phyloP scores from a whole-genome alignment of 1,284 basidiomycete genomes.

The Vanrija pseudolonga region DNA sequence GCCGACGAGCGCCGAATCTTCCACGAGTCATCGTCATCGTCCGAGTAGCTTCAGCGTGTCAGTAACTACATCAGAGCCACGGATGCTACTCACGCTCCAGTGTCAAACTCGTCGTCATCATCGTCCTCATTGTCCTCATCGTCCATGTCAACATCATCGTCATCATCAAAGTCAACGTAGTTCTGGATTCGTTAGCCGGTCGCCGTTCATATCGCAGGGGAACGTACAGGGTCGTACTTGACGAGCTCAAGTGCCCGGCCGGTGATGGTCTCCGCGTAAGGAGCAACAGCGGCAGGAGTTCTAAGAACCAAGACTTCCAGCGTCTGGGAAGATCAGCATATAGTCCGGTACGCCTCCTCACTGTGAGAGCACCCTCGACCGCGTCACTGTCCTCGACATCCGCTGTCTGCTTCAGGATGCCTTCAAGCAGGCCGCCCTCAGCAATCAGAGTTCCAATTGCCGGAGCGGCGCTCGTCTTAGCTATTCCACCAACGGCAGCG shows the following conservation, averaged over 20 bases:
- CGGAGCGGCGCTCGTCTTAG: slow-evolving; percentile 28
- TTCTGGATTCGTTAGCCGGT: slow-evolving; percentile 57
- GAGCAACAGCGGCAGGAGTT: slow-evolving; percentile 74
- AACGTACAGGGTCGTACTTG: slow-evolving; percentile 81
- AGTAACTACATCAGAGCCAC: neutral
- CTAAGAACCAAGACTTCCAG: slow-evolving; percentile 77
- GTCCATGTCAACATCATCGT: slow-evolving; percentile 58
- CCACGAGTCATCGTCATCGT: slow-evolving; percentile 99
- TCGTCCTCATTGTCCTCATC: slow-evolving; percentile 46
- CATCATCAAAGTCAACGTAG: slow-evolving; percentile 68
- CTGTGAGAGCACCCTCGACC: slow-evolving; percentile 39
- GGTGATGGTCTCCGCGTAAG: slow-evolving; percentile 66
- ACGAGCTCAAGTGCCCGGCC: slow-evolving; percentile 70
- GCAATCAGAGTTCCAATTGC: slow-evolving; percentile 30
- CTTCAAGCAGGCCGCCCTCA: slow-evolving; percentile 27
- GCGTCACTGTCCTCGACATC: slow-evolving; percentile 39
- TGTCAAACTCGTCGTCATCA: slow-evolving; percentile 59
- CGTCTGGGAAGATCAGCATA: slow-evolving; percentile 54
- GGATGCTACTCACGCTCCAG: slow-evolving; percentile 69
- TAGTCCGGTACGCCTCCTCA: slow-evolving; percentile 5
- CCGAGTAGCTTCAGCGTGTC: slow-evolving; percentile 66
- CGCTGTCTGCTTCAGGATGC: slow-evolving; percentile 28
- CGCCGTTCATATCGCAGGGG: neutral
- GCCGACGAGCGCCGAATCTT: slow-evolving; percentile 92
- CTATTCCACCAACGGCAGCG: slow-evolving; percentile 31